Conservation (phyloP, 805 yeast genomes). For the Wickerhamomyces sydowiorum region DNA sequence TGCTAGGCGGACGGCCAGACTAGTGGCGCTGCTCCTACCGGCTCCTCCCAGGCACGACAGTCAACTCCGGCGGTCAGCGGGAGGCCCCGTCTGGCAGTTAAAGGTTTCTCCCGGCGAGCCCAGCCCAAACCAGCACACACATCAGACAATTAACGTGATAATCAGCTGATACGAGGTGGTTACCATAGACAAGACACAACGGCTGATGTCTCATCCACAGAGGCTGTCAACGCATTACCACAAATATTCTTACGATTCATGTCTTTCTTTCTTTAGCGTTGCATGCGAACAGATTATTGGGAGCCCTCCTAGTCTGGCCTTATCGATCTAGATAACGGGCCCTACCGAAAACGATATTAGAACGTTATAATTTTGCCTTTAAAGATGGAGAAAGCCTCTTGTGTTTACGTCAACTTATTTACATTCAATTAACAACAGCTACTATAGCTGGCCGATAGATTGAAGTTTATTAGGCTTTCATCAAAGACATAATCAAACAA, state of each 20-base stretch:
- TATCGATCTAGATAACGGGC: neutral
- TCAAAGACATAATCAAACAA: no score
- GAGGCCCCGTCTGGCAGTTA: neutral
- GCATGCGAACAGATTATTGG: no score
- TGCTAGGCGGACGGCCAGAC: neutral
- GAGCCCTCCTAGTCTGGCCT: no score
- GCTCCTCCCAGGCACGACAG: neutral
- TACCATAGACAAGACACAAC: neutral
- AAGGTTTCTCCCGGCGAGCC: neutral
- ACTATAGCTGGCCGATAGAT: no score
- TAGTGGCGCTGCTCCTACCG: neutral
- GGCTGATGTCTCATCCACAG: no score
- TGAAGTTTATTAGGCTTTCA: no score
- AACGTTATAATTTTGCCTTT: no score
- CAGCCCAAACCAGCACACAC: neutral
- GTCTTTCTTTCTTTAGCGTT: neutral
- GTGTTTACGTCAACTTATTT: neutral
- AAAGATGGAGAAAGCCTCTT: no score
- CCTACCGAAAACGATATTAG: neutral
- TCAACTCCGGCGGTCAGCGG: neutral
- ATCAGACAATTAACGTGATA: neutral
- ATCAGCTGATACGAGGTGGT: neutral
- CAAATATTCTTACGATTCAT: no score
- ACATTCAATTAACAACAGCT: no score
- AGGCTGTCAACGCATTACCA: no score